Evolutionary conservation across 1,139 yeast species (phyloP).

Genomic region (Nakaseomyces sp.): DNA sequence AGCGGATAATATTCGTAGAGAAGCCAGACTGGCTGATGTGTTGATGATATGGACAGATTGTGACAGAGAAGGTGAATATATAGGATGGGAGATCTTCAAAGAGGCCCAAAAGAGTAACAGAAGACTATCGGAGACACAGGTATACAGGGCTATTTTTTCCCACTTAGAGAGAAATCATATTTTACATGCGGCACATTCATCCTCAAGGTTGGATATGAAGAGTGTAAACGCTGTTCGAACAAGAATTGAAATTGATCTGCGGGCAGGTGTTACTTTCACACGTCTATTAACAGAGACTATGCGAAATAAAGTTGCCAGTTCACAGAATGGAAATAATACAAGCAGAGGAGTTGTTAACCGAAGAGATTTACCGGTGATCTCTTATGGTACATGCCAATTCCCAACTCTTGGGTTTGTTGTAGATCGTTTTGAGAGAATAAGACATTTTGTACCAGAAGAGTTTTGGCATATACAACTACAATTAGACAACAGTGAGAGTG

Average conservation of each 20-base stretch:
- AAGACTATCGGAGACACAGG: constrained; percentile 34
- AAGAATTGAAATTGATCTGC: constrained; percentile 75
- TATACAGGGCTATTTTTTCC: constrained; percentile 74
- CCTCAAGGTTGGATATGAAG: constrained; percentile 52
- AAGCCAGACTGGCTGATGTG: constrained; percentile 51
- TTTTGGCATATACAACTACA: constrained; percentile 68
- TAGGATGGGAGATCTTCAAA: constrained; percentile 74
- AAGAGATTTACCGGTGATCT: constrained; percentile 36
- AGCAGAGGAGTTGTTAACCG: constrained; percentile 9
- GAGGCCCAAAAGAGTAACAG: constrained; percentile 56
- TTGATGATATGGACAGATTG: constrained; percentile 98
- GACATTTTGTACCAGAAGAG: constrained; percentile 61
- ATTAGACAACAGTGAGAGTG: constrained; percentile 36
- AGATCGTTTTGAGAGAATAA: constrained; percentile 76
- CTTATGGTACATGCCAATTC: constrained; percentile 94
- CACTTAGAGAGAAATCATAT: constrained; percentile 77
- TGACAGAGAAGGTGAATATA: constrained; percentile 95
- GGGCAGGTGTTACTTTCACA: constrained; percentile 88
- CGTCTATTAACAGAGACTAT: constrained; percentile 41
- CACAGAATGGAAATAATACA: constrained; percentile 13
- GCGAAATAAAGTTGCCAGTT: constrained; percentile 20
- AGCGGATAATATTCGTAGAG: constrained; percentile 59
- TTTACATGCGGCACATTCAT: constrained; percentile 61
- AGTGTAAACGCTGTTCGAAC: constrained; percentile 80
- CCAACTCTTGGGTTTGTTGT: constrained; percentile 96